A percentile compares a stretch with the other conserved stretches of the same genome.
These are phyloP conservation scores for Aureobasidium sp. DNA, from an alignment of 2,329 filamentous ascomycete species.

Conservation along the genomic window DNA sequence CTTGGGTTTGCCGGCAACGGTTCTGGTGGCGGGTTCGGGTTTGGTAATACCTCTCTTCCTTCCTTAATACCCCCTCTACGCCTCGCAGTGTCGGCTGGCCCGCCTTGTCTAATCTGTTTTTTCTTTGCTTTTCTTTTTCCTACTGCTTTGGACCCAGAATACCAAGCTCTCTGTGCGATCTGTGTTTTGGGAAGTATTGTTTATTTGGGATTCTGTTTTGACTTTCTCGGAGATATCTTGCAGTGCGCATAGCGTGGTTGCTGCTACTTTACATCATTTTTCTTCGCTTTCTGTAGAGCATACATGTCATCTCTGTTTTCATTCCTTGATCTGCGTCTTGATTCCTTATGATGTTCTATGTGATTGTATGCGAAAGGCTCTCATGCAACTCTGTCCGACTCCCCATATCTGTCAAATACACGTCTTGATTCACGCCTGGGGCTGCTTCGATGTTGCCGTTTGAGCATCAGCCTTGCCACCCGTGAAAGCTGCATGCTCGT, in stretches of 20 bases:
- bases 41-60: constrained; percentile 9
- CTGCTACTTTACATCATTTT: neutral
- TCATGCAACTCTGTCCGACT: neutral
- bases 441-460: neutral
- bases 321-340: neutral
- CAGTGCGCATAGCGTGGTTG: constrained; percentile 15
- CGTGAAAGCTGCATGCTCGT: constrained; percentile 66
- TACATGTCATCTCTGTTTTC: constrained; percentile 1
- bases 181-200: constrained; percentile 3
- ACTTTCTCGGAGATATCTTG: constrained; percentile 4
- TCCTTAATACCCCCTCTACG: constrained; percentile 9
- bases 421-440: too few species aligned
- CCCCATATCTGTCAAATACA: neutral
- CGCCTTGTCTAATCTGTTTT: constrained; percentile 23
- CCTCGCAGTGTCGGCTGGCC: constrained; percentile 22
- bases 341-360: neutral
- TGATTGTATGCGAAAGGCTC: neutral
- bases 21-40: neutral
- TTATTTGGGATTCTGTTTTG: constrained; percentile 1
- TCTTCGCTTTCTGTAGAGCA: neutral
- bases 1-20: constrained; percentile 11
- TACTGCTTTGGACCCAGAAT: constrained; percentile 20
- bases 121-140: constrained; percentile 17
- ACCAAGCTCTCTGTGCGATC: constrained; percentile 19
- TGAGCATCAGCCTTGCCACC: neutral